phyloP scores from a whole-genome alignment of 163 green algal species.

The Chlorella variabilis region DNA sequence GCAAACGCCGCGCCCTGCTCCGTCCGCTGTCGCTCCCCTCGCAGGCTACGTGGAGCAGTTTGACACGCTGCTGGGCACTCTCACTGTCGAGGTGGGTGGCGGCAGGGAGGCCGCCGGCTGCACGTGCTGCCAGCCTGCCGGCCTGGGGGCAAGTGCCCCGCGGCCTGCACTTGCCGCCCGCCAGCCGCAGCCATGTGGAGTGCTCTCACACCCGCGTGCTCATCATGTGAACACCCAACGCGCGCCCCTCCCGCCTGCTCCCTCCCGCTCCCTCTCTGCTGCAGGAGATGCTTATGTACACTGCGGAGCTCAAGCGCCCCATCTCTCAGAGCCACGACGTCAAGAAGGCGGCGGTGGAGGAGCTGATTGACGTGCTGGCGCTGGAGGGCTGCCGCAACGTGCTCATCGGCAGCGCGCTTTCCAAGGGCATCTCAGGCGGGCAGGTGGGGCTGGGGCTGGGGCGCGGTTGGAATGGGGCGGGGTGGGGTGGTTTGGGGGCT shows the following conservation, averaged over 20 bases:
- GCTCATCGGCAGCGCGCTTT: slow-evolving; percentile 74
- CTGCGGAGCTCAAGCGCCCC: slow-evolving; percentile 80
- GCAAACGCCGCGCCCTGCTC: too few relatives aligned
- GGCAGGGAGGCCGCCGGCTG: too few relatives aligned
- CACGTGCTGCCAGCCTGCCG: too few relatives aligned
- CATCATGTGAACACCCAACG: too few relatives aligned
- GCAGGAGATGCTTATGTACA: slow-evolving; percentile 83
- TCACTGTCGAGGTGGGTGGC: slow-evolving; percentile 43
- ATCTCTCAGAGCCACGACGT: slow-evolving; percentile 16
- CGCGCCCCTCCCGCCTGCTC: too few relatives aligned
- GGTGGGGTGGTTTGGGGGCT: too few relatives aligned
- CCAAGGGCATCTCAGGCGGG: slow-evolving; percentile 56
- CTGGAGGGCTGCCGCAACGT: slow-evolving; percentile 69
- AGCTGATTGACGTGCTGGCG: slow-evolving; percentile 70
- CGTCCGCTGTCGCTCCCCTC: too few relatives aligned
- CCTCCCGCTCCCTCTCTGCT: slow-evolving; percentile 28
- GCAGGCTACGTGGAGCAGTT: slow-evolving; percentile 74
- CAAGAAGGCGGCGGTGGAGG: slow-evolving; percentile 74
- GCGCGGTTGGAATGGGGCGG: too few relatives aligned
- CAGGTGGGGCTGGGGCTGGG: slow-evolving; percentile 4
- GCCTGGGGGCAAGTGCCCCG: too few relatives aligned
- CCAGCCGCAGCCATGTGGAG: too few relatives aligned
- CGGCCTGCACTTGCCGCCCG: too few relatives aligned
- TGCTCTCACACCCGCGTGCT: too few relatives aligned
- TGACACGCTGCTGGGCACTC: slow-evolving; percentile 55